Evolutionary conservation across 164 flowering plant species (phyloP).

Genomic region (Paratinospora sagittata): DNA sequence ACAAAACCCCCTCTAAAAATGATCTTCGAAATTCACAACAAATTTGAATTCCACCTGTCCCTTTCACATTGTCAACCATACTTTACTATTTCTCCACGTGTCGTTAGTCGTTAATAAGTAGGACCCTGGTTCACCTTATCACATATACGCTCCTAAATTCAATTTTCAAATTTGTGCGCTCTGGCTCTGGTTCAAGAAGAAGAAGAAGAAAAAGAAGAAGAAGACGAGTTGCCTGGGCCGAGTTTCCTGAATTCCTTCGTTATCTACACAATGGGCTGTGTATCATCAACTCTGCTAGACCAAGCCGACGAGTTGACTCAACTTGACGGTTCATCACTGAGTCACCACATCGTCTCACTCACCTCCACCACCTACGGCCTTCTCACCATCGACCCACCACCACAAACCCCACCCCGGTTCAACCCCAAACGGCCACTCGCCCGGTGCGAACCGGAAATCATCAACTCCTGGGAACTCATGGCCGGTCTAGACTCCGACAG

Average conservation of each 20-base stretch:
- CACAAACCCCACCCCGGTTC: conserved; percentile 36
- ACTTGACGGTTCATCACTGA: conserved; percentile 40
- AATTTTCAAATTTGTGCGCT: no score
- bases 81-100: no score
- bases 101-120: no score
- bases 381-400: conserved; percentile 63
- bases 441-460: conserved; percentile 50
- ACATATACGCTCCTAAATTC: no score
- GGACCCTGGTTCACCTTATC: no score
- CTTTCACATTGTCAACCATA: no score
- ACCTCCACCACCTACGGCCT: conserved; percentile 96
- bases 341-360: conserved; percentile 86
- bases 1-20: no score
- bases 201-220: no score
- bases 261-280: conserved; percentile 59
- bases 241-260: neutral
- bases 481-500: conserved; percentile 72
- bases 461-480: conserved; percentile 96
- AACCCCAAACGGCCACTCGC: conserved; percentile 31
- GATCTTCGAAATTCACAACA: no score
- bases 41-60: no score
- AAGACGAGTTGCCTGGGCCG: no score
- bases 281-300: conserved; percentile 53
- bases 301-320: conserved; percentile 57
- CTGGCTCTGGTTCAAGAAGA: neutral